These are phyloP conservation scores for Sugiyamaella grinbergsii DNA, from an alignment of 1,139 yeast genomes.

Conservation along the genomic window DNA sequence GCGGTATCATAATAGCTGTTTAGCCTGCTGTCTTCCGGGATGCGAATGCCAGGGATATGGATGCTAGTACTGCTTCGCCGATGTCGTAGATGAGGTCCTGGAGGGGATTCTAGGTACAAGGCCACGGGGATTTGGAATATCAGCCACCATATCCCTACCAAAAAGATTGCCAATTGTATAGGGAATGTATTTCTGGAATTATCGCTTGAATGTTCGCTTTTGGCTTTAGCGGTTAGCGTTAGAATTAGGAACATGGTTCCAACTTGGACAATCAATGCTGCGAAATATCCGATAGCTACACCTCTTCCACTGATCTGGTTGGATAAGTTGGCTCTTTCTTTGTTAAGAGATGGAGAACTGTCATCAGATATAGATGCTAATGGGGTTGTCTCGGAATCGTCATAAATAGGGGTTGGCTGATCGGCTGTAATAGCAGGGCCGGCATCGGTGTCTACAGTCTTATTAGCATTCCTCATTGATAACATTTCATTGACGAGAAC, in stretches of 20 bases:
- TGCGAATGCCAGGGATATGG: constrained; percentile 23
- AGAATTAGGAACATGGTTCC: constrained; percentile 54
- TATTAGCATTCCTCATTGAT: not conserved
- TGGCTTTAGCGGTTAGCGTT: constrained; percentile 25
- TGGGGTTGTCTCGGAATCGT: constrained; percentile 14
- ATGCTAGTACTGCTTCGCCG: constrained; percentile 23
- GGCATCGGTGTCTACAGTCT: constrained; percentile 10
- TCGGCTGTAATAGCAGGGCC: constrained; percentile 22
- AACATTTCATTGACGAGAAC: constrained; percentile 47
- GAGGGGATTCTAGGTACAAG: constrained; percentile 49
- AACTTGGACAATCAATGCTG: constrained; percentile 65
- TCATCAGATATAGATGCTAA: not conserved
- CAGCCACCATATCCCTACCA: constrained; percentile 74
- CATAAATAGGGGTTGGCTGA: constrained; percentile 5
- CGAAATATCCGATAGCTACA: constrained; percentile 63
- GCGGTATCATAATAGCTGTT: constrained; percentile 17
- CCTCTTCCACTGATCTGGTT: constrained; percentile 60
- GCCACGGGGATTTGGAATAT: constrained; percentile 61
- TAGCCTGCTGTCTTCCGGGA: constrained; percentile 23
- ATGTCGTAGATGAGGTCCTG: constrained; percentile 42
- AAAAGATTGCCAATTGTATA: constrained; percentile 56
- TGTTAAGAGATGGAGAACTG: constrained; percentile 5
- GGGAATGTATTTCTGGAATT: constrained; percentile 39
- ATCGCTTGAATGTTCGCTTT: constrained; percentile 43
- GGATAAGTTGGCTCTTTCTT: constrained; percentile 22